Base-by-base conservation (phyloP, 257 asterid species). In the Nyctanthes arbortristis region DNA sequence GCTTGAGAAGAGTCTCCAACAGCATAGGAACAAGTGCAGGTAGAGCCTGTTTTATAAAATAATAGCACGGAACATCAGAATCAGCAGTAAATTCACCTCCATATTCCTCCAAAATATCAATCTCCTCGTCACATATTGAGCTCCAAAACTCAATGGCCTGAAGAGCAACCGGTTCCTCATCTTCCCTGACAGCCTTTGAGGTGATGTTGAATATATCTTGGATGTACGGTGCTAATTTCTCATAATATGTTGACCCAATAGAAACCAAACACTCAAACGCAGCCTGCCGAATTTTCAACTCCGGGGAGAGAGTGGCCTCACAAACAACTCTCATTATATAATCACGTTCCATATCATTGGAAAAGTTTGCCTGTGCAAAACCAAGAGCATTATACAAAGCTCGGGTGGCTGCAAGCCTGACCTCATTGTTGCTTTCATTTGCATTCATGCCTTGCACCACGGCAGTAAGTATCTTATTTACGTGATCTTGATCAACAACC, bases 61-160 rank as follows among this genome's bases (percentile, higher is more conserved):
- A 80, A 72, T 70, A 84, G 71, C 89, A 86, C 3, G 85, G 89
- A 39, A 84, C 86, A 71, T 84, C 87, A 16, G 92, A 81, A 72
- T 84, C 92, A 16, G 89, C 87, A 10, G 87, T 77, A 52, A 79
- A 84, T 12, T 79, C 85, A 16, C 89, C 84, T n/a, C 77, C 83
- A 70, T 79, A 81, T 47, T 86, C 92, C 67, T 84, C 89, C 71
- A 86, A 68, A 63, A 86, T 84, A 74, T 86, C 89, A 33, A 81
- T 86, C 76, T 86, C 92, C 77, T 84, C 88, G 22, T 86, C 92
- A 72, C 92, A 86, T 10, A 86, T 81, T 13, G 92, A 81, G 76
- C 92, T 81, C 89, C 89, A 86, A 66, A 86, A 84, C 52, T 86
- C 92, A 59, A 84, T 84, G 12, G 92, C 92, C 70, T 84, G 92